Conservation (phyloP, 352 stramenopile species). For the Blastocystis hominis region DNA sequence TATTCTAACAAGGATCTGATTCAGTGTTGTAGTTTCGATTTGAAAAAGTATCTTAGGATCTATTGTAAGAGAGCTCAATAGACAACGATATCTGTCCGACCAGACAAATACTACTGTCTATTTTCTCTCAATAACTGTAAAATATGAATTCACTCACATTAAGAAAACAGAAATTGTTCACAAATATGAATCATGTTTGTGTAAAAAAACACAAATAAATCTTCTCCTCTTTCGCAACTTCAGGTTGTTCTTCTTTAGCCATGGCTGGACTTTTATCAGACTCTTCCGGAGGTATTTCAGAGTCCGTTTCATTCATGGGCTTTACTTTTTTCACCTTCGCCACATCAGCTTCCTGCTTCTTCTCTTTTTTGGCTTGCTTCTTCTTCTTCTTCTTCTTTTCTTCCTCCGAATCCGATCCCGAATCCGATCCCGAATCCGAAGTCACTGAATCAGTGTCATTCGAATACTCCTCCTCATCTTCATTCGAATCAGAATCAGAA, state of each 20-base stretch:
- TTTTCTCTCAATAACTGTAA: background rate
- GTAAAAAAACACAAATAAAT: background rate
- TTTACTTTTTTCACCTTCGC: background rate
- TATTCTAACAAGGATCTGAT: too few species aligned
- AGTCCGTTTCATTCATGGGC: background rate
- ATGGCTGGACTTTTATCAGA: background rate
- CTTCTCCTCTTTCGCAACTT: background rate
- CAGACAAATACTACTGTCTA: too few species aligned
- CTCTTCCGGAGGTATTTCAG: background rate
- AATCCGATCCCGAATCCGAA: background rate
- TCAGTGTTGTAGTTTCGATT: too few species aligned
- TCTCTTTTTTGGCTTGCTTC: background rate
- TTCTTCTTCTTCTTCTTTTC: constrained; percentile 18
- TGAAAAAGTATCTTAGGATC: too few species aligned
- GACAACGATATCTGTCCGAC: too few species aligned
- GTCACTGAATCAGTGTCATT: background rate
- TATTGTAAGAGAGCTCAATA: too few species aligned
- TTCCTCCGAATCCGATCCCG: background rate
- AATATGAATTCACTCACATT: background rate
- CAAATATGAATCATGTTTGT: background rate
- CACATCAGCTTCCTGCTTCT: background rate
- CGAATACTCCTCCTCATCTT: background rate
- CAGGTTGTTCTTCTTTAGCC: background rate
- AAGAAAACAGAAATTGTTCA: background rate
- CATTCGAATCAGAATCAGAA: background rate